Evolutionary conservation across 1,139 yeast species (phyloP).

Genomic region (Sugiyamaella pinicola): DNA sequence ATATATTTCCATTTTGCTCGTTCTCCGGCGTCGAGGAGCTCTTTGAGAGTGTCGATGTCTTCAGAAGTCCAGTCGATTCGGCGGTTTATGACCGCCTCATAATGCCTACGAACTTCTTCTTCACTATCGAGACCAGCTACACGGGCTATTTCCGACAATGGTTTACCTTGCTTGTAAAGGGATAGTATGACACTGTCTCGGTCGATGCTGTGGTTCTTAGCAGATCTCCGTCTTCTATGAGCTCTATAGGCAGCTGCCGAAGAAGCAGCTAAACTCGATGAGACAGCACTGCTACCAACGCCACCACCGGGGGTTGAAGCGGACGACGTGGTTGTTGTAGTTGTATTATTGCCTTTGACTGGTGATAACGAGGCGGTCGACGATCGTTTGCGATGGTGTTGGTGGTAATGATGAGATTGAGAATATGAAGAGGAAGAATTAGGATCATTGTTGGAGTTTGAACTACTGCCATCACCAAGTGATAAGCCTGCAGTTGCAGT

Average conservation of each 20-base stretch:
- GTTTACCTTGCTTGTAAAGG: constrained; percentile 30
- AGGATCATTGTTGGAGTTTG: neutral
- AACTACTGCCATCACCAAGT: constrained; percentile 13
- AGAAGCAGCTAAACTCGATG: constrained; percentile 17
- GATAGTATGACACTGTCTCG: constrained; percentile 28
- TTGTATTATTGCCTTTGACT: neutral
- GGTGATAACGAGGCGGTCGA: constrained; percentile 18
- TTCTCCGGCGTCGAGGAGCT: constrained; percentile 45
- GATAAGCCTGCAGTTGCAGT: constrained; percentile 24
- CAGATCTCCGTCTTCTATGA: constrained; percentile 23
- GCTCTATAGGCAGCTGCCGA: constrained; percentile 21
- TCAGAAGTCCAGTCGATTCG: constrained; percentile 40
- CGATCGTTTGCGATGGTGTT: constrained; percentile 15
- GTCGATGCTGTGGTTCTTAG: constrained; percentile 23
- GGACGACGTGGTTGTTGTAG: neutral
- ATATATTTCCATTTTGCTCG: constrained; percentile 49
- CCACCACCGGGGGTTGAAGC: constrained; percentile 15
- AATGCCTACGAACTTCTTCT: constrained; percentile 26
- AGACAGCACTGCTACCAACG: neutral
- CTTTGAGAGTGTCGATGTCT: constrained; percentile 42
- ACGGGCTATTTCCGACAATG: constrained; percentile 32
- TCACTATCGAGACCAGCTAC: constrained; percentile 27
- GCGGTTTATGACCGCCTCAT: constrained; percentile 23
- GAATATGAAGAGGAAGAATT: constrained; percentile 4
- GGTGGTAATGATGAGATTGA: neutral